Evolutionary conservation across 164 flowering plant species (phyloP).

Genomic region (Dillenia turbinata): DNA sequence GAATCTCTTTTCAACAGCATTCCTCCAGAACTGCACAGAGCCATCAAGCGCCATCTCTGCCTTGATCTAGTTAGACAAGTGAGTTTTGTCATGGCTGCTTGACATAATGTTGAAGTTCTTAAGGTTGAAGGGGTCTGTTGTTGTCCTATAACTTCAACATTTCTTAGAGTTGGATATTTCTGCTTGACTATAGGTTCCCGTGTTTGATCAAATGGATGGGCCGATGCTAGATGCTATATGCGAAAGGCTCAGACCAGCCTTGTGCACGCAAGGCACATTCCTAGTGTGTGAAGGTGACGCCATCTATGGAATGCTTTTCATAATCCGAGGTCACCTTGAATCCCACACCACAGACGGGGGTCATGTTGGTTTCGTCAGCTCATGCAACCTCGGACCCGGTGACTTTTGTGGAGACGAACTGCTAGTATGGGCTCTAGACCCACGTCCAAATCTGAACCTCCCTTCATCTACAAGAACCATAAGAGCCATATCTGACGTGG

Average conservation of each 20-base stretch:
- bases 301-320: conserved; percentile 86
- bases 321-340: conserved; percentile 85
- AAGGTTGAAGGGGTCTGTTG: no score
- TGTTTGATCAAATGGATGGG: conserved; percentile 94
- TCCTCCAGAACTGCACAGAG: conserved; percentile 79
- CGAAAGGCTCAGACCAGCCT: conserved; percentile 85
- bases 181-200: conserved; percentile 53
- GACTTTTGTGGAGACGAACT: conserved; percentile 97
- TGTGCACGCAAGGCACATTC: conserved; percentile 69
- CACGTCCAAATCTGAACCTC: conserved; percentile 52
- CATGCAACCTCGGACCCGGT: conserved; percentile 71
- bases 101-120: no score
- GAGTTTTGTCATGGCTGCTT: conserved; percentile 12
- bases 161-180: no score
- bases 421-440: conserved; percentile 91
- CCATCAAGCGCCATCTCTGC: conserved; percentile 92
- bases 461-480: conserved; percentile 91
- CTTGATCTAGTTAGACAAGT: conserved; percentile 87
- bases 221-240: conserved; percentile 87
- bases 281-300: conserved; percentile 90
- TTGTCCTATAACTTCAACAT: no score
- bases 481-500: conserved; percentile 74
- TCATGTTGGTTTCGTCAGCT: conserved; percentile 92
- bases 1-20: conserved; percentile 71
- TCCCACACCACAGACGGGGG: conserved; percentile 92